phyloP scores from a whole-genome alignment of 164 flowering plant species.

The Pachysandra terminalis region DNA sequence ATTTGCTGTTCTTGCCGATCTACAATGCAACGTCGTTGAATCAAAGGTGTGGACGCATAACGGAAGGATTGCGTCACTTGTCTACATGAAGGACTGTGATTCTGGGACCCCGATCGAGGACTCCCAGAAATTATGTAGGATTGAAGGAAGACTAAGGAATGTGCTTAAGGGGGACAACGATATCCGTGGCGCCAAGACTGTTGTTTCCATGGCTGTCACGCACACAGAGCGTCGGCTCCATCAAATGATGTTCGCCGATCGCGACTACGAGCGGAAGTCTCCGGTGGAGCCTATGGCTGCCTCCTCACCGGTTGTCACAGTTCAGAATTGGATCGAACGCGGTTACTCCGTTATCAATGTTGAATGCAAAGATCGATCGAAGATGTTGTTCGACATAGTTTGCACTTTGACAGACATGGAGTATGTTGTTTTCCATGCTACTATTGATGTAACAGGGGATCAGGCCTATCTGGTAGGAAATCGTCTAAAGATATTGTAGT shows the following conservation, averaged over 20 bases:
- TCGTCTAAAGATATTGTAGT: too few species aligned
- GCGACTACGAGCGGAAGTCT: slow-evolving; percentile 59
- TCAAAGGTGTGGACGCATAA: slow-evolving; percentile 98
- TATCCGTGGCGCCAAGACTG: slow-evolving; percentile 50
- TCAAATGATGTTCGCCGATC: slow-evolving; percentile 90
- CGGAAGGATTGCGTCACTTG: slow-evolving; percentile 80
- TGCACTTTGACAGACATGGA: slow-evolving; percentile 38
- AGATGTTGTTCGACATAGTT: slow-evolving; percentile 25
- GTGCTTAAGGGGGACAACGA: slow-evolving; percentile 70
- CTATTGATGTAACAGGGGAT: slow-evolving; percentile 16
- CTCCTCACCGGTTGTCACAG: slow-evolving; percentile 16
- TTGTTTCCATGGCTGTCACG: slow-evolving; percentile 48
- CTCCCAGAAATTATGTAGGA: slow-evolving; percentile 46
- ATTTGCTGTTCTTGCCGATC: slow-evolving; percentile 81
- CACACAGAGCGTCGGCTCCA: slow-evolving; percentile 82
- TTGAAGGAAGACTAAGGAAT: slow-evolving; percentile 60
- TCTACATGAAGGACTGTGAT: slow-evolving; percentile 66
- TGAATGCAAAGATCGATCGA: slow-evolving; percentile 27
- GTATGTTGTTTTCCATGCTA: slow-evolving; percentile 35
- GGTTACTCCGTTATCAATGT: slow-evolving; percentile 34
- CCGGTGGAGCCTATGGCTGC: not conserved
- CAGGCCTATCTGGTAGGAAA: slow-evolving; percentile 23
- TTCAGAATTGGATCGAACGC: slow-evolving; percentile 28
- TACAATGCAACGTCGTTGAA: slow-evolving; percentile 80
- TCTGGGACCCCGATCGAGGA: slow-evolving; percentile 70